phyloP scores from a whole-genome alignment of 495 filamentous ascomycete species.

The Penicillium goetzii region DNA sequence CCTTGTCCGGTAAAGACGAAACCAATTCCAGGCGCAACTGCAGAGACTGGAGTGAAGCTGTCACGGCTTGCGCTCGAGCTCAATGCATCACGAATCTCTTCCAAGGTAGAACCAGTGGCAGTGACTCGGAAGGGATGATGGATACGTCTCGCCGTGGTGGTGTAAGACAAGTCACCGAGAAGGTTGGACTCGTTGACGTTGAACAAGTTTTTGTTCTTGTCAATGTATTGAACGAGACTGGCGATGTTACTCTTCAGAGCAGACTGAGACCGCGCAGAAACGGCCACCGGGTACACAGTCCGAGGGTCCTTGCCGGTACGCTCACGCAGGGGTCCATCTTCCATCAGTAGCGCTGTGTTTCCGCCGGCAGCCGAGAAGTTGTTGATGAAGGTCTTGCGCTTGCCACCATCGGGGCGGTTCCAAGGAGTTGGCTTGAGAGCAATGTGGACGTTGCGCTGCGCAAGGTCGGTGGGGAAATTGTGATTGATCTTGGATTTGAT shows the following conservation, averaged over 20 bases:
- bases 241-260: constrained; percentile 60
- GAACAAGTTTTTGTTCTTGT: constrained; percentile 49
- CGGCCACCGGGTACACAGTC: constrained; percentile 51
- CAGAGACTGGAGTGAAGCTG: constrained; percentile 33
- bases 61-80: constrained; percentile 32
- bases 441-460: constrained; percentile 76
- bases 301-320: constrained; percentile 56
- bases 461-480: constrained; percentile 76
- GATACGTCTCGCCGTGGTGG: constrained; percentile 81
- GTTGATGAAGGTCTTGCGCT: constrained; percentile 67
- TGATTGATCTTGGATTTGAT: constrained; percentile 84
- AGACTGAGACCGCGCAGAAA: constrained; percentile 57
- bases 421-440: constrained; percentile 63
- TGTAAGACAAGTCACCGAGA: constrained; percentile 66
- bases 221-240: constrained; percentile 54
- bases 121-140: constrained; percentile 76
- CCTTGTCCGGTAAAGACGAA: constrained; percentile 64
- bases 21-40: constrained; percentile 54
- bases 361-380: constrained; percentile 69
- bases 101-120: constrained; percentile 52
- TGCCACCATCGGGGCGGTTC: constrained; percentile 61
- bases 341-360: constrained; percentile 57
- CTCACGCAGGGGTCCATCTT: constrained; percentile 53
- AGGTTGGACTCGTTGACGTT: constrained; percentile 43
- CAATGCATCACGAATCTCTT: constrained; percentile 38